Base-by-base conservation (phyloP, 2,329 filamentous ascomycete species). In the Fusarium vanettenii region DNA sequence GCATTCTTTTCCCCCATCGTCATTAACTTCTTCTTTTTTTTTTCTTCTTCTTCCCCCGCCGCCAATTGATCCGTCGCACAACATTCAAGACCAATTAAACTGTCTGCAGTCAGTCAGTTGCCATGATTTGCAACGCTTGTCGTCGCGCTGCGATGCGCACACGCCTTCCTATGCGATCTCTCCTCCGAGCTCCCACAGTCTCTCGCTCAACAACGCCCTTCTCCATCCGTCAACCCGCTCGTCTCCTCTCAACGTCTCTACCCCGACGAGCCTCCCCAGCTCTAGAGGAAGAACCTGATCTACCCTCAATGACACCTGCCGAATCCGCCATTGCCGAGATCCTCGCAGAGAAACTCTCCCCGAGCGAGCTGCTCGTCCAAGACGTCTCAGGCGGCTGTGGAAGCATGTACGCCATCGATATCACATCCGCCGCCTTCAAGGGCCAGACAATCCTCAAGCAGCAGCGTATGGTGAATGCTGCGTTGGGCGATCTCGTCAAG, bases 381-480 rank as follows among this genome's bases (percentile, higher is more conserved):
- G 94, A 97, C 84, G 90, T 97, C 61, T 94, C 92, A 27, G 94
- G 94, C 68, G 94, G 94, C 33, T 97, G 94, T 84, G 94, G 94
- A 11, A 94, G 92, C 80, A 97, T 97, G 94, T 97, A 97, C 84
- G 92, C 91, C 66, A 92, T 97, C 75, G 92, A 95, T 78, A 91
- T 97, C 74, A 89, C 91, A 57, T 94, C 92, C 9, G 87, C 91
- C 56, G 88, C 87, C 78, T 97, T 97, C 83, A 87, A 88, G 64
- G 94, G 94, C 56, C 82, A 91, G 77, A 88, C 87, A 60, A 91
- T 95, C 81, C 89, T 97, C 70, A 94, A 94, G 87, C 94, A 97
- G 85, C 94, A 97, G 84, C 88, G 93, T 70, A 87, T 96, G 84
- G 94, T 97, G 60, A 96, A 96, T 80, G 86, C 90, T 22, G 89